Conservation (phyloP, 2,329 filamentous ascomycete species). For the Exophiala viscosa region DNA sequence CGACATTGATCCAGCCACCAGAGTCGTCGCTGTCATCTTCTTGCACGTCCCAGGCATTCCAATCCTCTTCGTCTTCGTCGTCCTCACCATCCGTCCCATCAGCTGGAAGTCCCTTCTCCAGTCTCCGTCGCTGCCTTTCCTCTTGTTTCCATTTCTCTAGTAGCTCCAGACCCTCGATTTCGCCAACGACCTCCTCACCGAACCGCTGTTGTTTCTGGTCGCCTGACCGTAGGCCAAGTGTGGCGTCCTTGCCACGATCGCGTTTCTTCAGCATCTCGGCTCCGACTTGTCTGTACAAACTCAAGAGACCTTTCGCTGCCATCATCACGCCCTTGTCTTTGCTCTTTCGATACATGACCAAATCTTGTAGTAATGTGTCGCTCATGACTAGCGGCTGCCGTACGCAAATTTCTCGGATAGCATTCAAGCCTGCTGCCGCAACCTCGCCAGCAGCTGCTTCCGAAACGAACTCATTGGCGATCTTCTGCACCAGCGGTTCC, state of each 20-base stretch:
- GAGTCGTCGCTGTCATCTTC: constrained; percentile 64
- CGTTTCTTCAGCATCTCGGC: constrained; percentile 84
- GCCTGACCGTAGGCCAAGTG: constrained; percentile 73
- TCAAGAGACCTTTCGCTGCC: constrained; percentile 88
- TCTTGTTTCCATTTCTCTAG: constrained; percentile 92
- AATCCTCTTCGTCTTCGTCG: constrained; percentile 56
- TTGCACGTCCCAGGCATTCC: constrained; percentile 59
- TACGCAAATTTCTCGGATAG: constrained; percentile 89
- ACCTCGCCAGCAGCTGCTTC: constrained; percentile 90
- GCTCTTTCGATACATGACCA: constrained; percentile 92
- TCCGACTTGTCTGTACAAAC: constrained; percentile 85
- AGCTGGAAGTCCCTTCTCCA: constrained; percentile 62
- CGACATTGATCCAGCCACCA: constrained; percentile 89
- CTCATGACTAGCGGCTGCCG: constrained; percentile 95
- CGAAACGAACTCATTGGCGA: constrained; percentile 96
- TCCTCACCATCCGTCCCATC: constrained; percentile 60
- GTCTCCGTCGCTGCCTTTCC: constrained; percentile 69
- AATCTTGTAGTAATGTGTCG: constrained; percentile 89
- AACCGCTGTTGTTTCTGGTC: constrained; percentile 73
- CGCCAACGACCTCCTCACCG: constrained; percentile 74
- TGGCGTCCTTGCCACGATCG: constrained; percentile 86
- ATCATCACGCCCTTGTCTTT: constrained; percentile 99
- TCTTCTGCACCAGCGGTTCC: constrained; percentile 87
- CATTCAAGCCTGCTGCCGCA: constrained; percentile 84
- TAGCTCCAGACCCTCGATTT: constrained; percentile 87